Conservation (phyloP, 192 early-diverging fungal genomes). For the Podila epigama region DNA sequence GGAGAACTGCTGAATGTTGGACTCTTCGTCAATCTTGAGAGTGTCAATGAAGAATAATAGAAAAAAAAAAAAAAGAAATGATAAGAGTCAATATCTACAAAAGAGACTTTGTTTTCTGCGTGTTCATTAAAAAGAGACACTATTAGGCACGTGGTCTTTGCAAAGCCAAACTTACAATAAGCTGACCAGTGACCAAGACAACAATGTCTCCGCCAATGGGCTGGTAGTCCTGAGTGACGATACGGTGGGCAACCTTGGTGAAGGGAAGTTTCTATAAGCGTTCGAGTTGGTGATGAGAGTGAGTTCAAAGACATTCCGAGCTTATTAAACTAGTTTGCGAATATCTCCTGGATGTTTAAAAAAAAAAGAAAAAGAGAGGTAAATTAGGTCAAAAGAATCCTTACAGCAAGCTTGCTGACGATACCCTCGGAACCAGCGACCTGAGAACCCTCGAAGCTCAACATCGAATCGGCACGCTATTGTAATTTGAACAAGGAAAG, state of each 20-base stretch:
- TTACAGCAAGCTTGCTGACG: conserved; percentile 80
- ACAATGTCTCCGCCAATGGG: conserved; percentile 65
- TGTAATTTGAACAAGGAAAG: conserved; percentile 1
- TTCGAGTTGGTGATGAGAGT: too few species aligned
- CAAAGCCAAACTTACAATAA: conserved; percentile 66
- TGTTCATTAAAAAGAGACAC: background rate
- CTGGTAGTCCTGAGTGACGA: conserved; percentile 86
- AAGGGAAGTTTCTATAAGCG: conserved; percentile 77
- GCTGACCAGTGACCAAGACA: conserved; percentile 87
- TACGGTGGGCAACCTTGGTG: conserved; percentile 71
- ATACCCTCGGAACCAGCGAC: conserved; percentile 69
- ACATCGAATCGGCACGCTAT: conserved; percentile 82
- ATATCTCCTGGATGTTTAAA: background rate
- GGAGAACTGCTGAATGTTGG: conserved; percentile 80
- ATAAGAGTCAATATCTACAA: background rate
- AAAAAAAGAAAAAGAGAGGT: background rate
- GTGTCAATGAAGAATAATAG: background rate
- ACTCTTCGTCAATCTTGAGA: conserved; percentile 78
- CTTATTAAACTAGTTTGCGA: background rate
- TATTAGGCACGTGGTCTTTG: too few species aligned
- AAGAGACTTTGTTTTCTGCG: background rate
- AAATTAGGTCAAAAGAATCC: conserved; percentile 1
- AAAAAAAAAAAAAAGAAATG: background rate
- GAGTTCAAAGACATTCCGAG: too few species aligned
- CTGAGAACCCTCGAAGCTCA: conserved; percentile 84